Evolutionary conservation across 192 early-diverging fungal species (phyloP), one percentile per base, ranked within the genome.

Genomic region (Coemansia sp.): DNA sequence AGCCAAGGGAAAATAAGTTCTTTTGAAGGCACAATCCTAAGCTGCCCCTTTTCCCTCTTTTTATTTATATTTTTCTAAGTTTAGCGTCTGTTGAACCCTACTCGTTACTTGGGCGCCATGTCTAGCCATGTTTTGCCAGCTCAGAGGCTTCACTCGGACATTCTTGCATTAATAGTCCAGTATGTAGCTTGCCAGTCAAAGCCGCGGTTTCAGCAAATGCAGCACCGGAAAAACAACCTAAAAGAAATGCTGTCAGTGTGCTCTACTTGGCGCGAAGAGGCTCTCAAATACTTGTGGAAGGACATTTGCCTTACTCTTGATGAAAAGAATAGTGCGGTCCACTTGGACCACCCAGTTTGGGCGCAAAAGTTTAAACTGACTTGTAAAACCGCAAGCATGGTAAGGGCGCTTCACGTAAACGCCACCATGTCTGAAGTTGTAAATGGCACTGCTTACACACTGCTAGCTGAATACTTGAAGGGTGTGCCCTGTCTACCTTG

Each of bases 241-340:
- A 37, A 65, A 14, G 46, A 56, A 38, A 56, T 53, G 17, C 52
- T 17, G 14, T 18, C 29, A 11, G 52, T 35, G 29, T 34, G 52
- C 29, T 53, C 29, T n/a, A 18, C 29, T 19, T 53, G 52, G 52
- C 29, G 52, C 1, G 32, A 53, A 26, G 52, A 8, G 3, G 18
- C 52, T 29, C 52, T 34, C 19, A 32, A 34, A 17, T n/a, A 32
- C 10, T 17, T 34, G 27, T 53, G 52, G 52, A 18, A 18, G 5
- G 27, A 32, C 9, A 2, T 53, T 3, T n/a, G 34, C 14, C 17
- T 53, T 18, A 8, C 52, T 18, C 5, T 53, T 21, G n/a, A 53
- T 53, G 33, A 12, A 6, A 9, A 4, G 8, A 35, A 17, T 8
- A 11, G 34, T 18, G 32, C 12, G 18, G 1, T 53, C 9, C n/a